Base-by-base conservation (phyloP, 805 yeast species). In the Candida tammaniensis region DNA sequence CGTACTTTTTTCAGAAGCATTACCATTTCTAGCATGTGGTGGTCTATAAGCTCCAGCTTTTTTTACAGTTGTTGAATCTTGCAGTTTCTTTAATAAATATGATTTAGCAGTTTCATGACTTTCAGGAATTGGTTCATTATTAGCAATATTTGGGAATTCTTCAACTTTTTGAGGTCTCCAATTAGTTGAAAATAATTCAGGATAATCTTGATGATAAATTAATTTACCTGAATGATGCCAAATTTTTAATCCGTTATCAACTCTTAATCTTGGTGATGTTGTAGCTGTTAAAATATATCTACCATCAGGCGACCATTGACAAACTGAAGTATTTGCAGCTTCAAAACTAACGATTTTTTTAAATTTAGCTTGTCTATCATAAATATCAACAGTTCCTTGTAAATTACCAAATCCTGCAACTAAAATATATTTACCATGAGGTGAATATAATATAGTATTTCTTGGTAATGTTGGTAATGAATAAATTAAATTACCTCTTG, bases 221-320 rank as follows among this genome's bases (percentile, higher is more conserved):
- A 93, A 73, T 47, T 80, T 76, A 31, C 98, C 98, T 40, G 80
- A 70, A 36, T 80, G 87, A 59, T 93, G 94, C 96, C 98, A 93
- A 50, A 93, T 72, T 61, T 86, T 86, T 49, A 83, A 80, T 40
- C 97, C 91, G 58, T 93, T 93, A 63, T 94, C 99, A 26, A 93
- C 99, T 54, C 98, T 80, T 49, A 93, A 75, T 51, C 99, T 76
- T 44, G 99, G 99, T 14, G 96, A 80, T 0, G 98, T 93, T 4
- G 98, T 94, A 13, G 98, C 98, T 11, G 98, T 91, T 59, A 93
- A 66, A 38, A 93, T 79, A 54, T 74, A 88, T 52, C 93, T 80
- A 24, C 98, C 98, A 62, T 93, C 95, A 7, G 99, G 99, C 2
- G 94, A 81, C 98, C 98, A 93, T 58, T 86, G 86, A 59, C 96